These are phyloP conservation scores for Cynara cardunculus DNA, from an alignment of 129 eudicot species.

Conservation along the genomic window DNA sequence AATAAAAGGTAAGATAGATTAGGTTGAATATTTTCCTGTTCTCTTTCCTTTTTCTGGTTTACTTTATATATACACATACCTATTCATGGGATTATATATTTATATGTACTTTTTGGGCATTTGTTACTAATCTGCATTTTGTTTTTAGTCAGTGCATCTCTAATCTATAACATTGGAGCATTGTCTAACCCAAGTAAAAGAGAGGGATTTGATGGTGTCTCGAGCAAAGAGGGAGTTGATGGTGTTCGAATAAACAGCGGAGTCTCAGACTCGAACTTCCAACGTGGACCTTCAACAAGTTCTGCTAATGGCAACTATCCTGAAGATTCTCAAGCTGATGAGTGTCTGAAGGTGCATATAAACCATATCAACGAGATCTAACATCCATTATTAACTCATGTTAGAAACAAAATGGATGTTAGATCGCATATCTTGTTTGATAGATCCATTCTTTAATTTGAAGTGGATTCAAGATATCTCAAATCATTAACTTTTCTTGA, in stretches of 20 bases:
- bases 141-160: constrained; percentile 41
- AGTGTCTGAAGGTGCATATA: not conserved
- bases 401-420: not conserved
- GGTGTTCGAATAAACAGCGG: constrained; percentile 41
- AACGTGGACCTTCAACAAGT: constrained; percentile 35
- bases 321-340: not conserved
- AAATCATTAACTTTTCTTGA: not conserved
- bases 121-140: constrained; percentile 6
- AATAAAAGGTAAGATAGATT: not conserved
- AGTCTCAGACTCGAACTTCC: constrained; percentile 23
- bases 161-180: constrained; percentile 37
- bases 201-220: no score
- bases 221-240: no score
- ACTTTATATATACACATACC: not conserved
- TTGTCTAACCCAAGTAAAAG: constrained; percentile 31
- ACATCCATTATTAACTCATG: not conserved
- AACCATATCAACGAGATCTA: not conserved
- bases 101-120: not conserved
- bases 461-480: not conserved
- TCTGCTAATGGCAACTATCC: constrained; percentile 29
- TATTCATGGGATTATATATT: not conserved
- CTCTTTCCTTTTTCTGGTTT: not conserved
- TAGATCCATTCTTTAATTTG: not conserved
- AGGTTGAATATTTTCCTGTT: not conserved
- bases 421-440: not conserved